A percentile compares a stretch with the other conserved stretches of the same genome.
phyloP scores from a whole-genome alignment of 106 monocot genomes.

The Iris macrosiphon region DNA sequence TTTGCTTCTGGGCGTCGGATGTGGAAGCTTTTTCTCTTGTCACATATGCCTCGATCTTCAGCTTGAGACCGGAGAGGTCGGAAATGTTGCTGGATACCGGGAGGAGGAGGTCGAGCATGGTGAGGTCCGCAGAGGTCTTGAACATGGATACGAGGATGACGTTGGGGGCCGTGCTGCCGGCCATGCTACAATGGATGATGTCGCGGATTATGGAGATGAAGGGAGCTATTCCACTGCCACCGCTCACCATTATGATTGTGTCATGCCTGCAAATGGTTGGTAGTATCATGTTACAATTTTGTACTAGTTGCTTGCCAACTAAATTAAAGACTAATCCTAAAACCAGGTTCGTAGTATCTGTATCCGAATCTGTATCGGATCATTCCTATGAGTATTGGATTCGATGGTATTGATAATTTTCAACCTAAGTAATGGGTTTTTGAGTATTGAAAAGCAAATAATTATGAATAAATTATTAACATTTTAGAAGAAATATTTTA shows the following conservation, averaged over 20 bases:
- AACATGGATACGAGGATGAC: constrained; percentile 63
- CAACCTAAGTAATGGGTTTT: no score
- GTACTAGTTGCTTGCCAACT: no score
- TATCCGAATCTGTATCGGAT: no score
- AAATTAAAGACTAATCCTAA: no score
- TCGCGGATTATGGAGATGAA: constrained; percentile 79
- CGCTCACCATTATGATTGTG: constrained; percentile 65
- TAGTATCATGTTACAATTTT: no score
- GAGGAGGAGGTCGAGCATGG: constrained; percentile 71
- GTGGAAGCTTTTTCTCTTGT: constrained; percentile 50
- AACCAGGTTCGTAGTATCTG: no score
- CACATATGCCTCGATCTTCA: constrained; percentile 56
- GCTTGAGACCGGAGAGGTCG: constrained; percentile 39
- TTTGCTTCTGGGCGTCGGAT: background rate
- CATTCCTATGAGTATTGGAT: no score
- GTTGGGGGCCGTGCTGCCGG: constrained; percentile 22
- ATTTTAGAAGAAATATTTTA: no score
- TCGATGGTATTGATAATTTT: no score
- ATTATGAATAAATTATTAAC: no score
- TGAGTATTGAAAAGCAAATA: no score
- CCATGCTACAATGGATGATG: constrained; percentile 36
- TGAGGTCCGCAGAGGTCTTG: constrained; percentile 55
- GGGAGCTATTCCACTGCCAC: constrained; percentile 84
- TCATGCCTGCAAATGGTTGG: constrained; percentile 63
- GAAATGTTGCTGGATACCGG: constrained; percentile 33